Conservation (phyloP, 306 rosid species). For the Cucumis cinereus region DNA sequence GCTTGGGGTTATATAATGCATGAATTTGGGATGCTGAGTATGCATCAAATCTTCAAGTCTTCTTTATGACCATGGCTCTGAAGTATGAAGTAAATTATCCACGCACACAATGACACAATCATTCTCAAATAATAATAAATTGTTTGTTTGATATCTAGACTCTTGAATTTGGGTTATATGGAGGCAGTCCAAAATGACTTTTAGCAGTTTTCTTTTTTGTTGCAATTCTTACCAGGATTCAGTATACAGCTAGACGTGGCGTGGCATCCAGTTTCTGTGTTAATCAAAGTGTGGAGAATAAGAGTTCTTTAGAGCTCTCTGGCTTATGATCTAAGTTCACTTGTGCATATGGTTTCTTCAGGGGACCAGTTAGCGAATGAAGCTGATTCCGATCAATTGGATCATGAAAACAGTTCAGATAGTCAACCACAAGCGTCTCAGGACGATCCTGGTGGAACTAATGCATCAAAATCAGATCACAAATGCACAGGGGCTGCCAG, state of each 20-base stretch:
- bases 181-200: not conserved
- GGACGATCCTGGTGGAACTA: conserved; percentile 19
- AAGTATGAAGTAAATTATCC: not conserved
- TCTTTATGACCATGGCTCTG: not conserved
- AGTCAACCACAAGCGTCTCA: conserved; percentile 22
- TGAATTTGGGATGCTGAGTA: not conserved
- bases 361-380: conserved; percentile 34
- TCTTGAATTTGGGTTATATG: not conserved
- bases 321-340: conserved; percentile 22
- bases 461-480: conserved; percentile 19
- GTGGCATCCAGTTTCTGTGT: conserved; percentile 6
- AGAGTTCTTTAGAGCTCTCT: conserved; percentile 1
- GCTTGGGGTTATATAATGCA: not conserved
- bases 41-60: not conserved
- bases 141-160: not conserved
- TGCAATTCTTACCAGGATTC: conserved; percentile 18
- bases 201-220: not conserved
- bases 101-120: not conserved
- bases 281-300: conserved; percentile 1
- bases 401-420: conserved; percentile 23
- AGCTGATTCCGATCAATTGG: conserved; percentile 36
- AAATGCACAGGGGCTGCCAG: conserved; percentile 11
- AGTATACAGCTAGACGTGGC: conserved; percentile 7
- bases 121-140: not conserved
- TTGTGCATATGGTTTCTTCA: conserved; percentile 54